Evolutionary conservation across 192 early-diverging fungal genomes (phyloP).

Genomic region (Diversispora eburnea): DNA sequence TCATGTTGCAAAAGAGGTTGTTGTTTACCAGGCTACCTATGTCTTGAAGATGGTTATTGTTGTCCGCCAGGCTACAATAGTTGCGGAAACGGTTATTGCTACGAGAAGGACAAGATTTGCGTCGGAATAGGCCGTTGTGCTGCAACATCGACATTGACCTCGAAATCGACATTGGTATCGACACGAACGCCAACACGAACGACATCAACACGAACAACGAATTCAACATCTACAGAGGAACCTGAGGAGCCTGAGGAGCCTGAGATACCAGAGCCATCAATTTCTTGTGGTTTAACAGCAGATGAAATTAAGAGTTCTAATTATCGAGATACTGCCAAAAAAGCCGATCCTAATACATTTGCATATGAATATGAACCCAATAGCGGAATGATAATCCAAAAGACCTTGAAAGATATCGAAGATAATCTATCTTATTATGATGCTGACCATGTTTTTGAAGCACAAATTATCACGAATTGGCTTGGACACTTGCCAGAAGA

Average conservation of each 20-base stretch:
- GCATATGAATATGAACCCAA: background rate
- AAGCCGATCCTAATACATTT: background rate
- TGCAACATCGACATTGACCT: background rate
- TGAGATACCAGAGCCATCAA: no score
- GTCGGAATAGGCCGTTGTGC: background rate
- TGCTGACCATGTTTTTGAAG: conserved; percentile 20
- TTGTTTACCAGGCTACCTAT: background rate
- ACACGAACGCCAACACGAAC: background rate
- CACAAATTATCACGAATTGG: conserved; percentile 2
- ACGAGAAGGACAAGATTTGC: background rate
- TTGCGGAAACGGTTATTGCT: background rate
- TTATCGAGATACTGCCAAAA: background rate
- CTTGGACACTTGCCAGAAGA: background rate
- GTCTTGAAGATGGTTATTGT: background rate
- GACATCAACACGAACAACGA: background rate
- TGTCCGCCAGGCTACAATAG: no score
- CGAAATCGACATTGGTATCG: background rate
- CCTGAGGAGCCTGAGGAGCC: no score
- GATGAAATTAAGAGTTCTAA: background rate
- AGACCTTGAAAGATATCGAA: background rate
- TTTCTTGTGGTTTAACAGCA: background rate
- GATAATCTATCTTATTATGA: background rate
- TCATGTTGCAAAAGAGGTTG: background rate
- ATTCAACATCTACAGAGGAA: conserved; percentile 5
- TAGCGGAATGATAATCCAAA: background rate